These are phyloP conservation scores for Penicillium palitans DNA, from an alignment of 2,329 filamentous ascomycete genomes.

Conservation along the genomic window DNA sequence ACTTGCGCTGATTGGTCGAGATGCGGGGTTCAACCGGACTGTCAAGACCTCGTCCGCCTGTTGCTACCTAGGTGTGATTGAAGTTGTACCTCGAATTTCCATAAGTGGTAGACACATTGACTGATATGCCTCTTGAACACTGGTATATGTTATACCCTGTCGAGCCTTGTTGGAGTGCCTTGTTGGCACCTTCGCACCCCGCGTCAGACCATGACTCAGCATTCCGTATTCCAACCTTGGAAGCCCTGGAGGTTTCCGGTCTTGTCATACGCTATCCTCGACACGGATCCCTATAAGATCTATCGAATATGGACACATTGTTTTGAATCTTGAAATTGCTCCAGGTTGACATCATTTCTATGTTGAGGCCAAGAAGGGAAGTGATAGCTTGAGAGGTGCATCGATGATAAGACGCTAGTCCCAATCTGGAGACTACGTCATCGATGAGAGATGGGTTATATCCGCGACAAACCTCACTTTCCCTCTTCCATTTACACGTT, in stretches of 20 bases:
- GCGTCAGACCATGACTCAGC: not conserved
- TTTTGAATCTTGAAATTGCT: not conserved
- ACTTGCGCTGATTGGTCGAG: not conserved
- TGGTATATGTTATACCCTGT: not conserved
- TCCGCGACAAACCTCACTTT: not conserved
- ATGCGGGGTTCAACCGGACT: not conserved
- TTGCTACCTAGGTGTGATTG: not conserved
- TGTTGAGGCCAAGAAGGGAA: not conserved
- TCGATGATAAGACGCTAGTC: not conserved
- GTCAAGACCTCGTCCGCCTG: not conserved
- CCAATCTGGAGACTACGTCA: constrained; percentile 2
- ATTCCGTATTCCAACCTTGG: not conserved
- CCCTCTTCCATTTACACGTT: not conserved
- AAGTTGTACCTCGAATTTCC: not conserved
- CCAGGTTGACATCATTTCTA: not conserved
- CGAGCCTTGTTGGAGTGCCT: not conserved
- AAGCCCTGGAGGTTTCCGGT: no score
- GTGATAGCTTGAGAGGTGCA: not conserved
- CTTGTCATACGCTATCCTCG: not conserved
- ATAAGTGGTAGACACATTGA: accelerated
- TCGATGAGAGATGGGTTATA: not conserved
- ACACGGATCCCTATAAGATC: no score
- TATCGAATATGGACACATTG: not conserved
- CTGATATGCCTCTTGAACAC: not conserved
- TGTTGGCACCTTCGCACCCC: not conserved